Evolutionary conservation across 306 rosid genomes (phyloP).

Genomic region (Pyrus betulifolia): DNA sequence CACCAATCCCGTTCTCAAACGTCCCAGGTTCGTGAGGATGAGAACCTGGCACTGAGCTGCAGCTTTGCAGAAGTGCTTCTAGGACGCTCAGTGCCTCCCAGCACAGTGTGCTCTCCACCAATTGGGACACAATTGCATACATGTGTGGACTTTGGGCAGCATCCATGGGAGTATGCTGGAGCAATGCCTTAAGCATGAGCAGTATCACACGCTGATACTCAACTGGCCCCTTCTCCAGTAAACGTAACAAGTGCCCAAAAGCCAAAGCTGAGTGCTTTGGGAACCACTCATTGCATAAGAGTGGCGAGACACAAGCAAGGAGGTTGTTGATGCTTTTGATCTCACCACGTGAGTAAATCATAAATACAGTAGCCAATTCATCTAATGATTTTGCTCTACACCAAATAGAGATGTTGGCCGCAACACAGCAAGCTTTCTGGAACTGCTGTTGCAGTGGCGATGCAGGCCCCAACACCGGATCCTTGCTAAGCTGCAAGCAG

Average conservation of each 20-base stretch:
- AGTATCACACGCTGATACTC: slow-evolving; percentile 96
- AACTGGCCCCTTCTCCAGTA: slow-evolving; percentile 88
- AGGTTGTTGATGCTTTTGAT: slow-evolving; percentile 69
- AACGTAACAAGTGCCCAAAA: slow-evolving; percentile 83
- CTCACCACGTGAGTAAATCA: slow-evolving; percentile 79
- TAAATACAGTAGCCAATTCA: slow-evolving; percentile 80
- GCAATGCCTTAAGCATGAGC: slow-evolving; percentile 90
- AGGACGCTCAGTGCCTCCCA: slow-evolving; percentile 96
- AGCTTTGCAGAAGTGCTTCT: slow-evolving; percentile 97
- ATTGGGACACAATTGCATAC: slow-evolving; percentile 89
- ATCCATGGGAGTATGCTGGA: slow-evolving; percentile 97
- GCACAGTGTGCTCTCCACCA: slow-evolving; percentile 94
- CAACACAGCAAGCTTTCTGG: slow-evolving; percentile 91
- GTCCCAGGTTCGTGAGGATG: slow-evolving; percentile 63
- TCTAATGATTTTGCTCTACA: slow-evolving; percentile 87
- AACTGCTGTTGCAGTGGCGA: slow-evolving; percentile 89
- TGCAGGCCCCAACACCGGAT: slow-evolving; percentile 61
- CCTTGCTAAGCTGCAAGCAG: slow-evolving; percentile 88
- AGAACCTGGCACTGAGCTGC: slow-evolving; percentile 79
- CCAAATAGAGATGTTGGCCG: slow-evolving; percentile 81
- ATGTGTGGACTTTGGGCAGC: slow-evolving; percentile 98
- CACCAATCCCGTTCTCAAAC: slow-evolving; percentile 67
- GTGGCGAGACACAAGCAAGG: slow-evolving; percentile 89
- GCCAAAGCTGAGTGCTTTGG: slow-evolving; percentile 92
- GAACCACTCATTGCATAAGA: slow-evolving; percentile 86